These are phyloP conservation scores for Aureobasidium sp. DNA, from an alignment of 2,329 filamentous ascomycete species.

Conservation along the genomic window DNA sequence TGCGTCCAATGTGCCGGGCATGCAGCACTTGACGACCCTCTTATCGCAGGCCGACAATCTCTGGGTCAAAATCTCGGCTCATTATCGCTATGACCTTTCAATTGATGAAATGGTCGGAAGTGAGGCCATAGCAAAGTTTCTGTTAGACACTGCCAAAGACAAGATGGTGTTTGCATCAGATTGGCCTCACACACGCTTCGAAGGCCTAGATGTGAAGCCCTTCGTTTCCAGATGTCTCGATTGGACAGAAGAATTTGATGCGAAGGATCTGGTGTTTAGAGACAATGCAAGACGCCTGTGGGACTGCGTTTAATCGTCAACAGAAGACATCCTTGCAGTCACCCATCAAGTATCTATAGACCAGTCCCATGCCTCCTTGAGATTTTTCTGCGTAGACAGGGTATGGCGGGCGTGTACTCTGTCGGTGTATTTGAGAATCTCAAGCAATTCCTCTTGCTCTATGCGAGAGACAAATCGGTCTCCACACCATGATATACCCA, in stretches of 20 bases:
- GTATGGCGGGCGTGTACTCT: conserved; percentile 49
- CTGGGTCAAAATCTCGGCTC: conserved; percentile 53
- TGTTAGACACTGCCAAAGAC: conserved; percentile 40
- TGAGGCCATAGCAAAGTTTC: conserved; percentile 43
- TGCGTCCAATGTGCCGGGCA: conserved; percentile 33
- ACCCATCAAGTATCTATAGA: neutral
- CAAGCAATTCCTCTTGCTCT: conserved; percentile 46
- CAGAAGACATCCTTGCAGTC: neutral
- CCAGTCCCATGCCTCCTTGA: conserved; percentile 47
- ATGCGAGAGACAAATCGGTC: conserved; percentile 42
- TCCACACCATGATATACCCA: conserved; percentile 34
- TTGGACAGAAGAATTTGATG: conserved; percentile 43
- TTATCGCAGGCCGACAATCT: conserved; percentile 40
- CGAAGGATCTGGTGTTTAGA: conserved; percentile 45
- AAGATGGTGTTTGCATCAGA: conserved; percentile 54
- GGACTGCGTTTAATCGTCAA: conserved; percentile 15
- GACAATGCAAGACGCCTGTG: conserved; percentile 50
- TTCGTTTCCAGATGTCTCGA: conserved; percentile 50
- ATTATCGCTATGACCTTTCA: conserved; percentile 49
- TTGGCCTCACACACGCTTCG: conserved; percentile 59
- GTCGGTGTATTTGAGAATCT: conserved; percentile 44
- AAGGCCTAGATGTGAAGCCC: conserved; percentile 48
- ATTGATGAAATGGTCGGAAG: conserved; percentile 37
- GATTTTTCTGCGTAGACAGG: conserved; percentile 39
- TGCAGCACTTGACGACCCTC: conserved; percentile 43